Base-by-base conservation (phyloP, 192 early-diverging fungal genomes). In the Gryganskiella cystojenkinii region DNA sequence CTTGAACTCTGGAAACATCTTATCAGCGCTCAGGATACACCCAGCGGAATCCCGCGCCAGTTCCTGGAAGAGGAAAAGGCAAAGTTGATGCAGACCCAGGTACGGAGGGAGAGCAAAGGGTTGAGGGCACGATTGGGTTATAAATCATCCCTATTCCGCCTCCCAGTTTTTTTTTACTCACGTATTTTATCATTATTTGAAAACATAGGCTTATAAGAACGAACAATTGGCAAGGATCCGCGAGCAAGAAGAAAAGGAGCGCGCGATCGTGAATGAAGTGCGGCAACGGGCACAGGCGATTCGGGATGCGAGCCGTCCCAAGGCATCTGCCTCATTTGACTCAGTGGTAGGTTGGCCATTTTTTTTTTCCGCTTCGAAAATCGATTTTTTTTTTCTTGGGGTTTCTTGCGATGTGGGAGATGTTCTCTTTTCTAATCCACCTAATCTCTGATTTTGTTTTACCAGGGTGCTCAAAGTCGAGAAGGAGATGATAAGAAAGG, bases 41-140 rank as follows among this genome's bases (percentile, higher is more conserved):
- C 88, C 11, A 86, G 87, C 44, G 98, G 98, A 1, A 95, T 99
- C 64, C 98, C 98, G 0, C 82, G 90, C 50, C 81, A 84, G 45
- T 92, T 98, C 79, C 70, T 99, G 52, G 95, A 94, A 44, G 75
- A 88, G 34, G 96, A 97, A 75, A 96, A 96, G 70, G 88, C 92
- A 44, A 92, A 98, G 75, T 76, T 98, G 11, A 71, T 85, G 31
- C 52, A 64, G 13, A 72, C 83, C 54, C 84, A 86, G 83, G 85
- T 88, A 67, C 20, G 42, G 5, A 67, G 28, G 1, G 4, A 43
- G 28, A 31, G 0, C 0, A 37, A 11, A 20, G 20, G 54, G 17
- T 15, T 5, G 33, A 17, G 28, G 25, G 40, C 22, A 44, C 46
- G 27, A 33, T 27, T 22, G 10, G 9, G 15, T 9, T 69, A 15